Base-by-base conservation (phyloP, 2,329 filamentous ascomycete species). In the Fusarium algeriense region DNA sequence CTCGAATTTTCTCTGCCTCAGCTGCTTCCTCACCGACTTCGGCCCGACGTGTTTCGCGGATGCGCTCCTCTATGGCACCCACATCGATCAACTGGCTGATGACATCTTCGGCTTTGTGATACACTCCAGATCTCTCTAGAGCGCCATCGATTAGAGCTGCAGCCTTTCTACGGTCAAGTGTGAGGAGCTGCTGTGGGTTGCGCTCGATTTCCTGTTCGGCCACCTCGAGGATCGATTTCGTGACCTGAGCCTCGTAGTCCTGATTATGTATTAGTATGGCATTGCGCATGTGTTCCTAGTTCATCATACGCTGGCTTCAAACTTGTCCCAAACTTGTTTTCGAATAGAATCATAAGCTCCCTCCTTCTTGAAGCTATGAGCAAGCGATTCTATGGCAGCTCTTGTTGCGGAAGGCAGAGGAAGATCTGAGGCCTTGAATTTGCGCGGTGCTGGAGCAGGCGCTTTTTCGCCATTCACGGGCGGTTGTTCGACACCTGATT, bases 311-410 rank as follows among this genome's bases (percentile, higher is more conserved):
- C 89, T 91, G 34, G 88, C 87, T 76, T 91, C 89, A 73, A 93
- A 93, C 63, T 92, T 90, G 48, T 92, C 89, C 88, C 92, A 94
- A 14, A 93, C 86, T 75, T 92, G 88, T 78, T 94, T 95, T 67
- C 93, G 90, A 70, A 95, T 88, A 17, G 87, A 84, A 80, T 96
- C 93, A 77, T 95, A 96, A 62, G 92, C 92, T 67, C 93, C 93
- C 80, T 93, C 94, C 83, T 95, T 95, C 82, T 95, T 95, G 83
- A 95, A 95, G 14, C 88, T 91, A 77, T 93, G 91, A n/a, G 92
- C 88, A 26, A 95, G 86, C 19, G 86, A 88, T 74, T 95, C 92
- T 61, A 95, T 93, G 3, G 91, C 90, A 3, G 88, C 87, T 70
- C 92, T 87, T 56, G 93, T 93, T n/a, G 89, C 87, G 6, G 91